These are phyloP conservation scores for Stylonectria norvegica DNA, from an alignment of 2,329 filamentous ascomycete genomes.

Conservation along the genomic window DNA sequence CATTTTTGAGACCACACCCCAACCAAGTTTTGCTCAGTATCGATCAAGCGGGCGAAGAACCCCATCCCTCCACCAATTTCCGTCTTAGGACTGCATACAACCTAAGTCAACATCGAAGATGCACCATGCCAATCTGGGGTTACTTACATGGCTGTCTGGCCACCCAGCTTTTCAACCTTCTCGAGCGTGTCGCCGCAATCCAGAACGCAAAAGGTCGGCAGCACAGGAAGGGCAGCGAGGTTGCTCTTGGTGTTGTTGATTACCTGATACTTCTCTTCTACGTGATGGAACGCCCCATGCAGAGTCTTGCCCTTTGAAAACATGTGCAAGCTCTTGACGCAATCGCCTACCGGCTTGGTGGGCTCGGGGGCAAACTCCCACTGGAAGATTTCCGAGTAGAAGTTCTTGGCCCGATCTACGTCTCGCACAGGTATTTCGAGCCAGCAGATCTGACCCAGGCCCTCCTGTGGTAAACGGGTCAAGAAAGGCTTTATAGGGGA, in stretches of 20 bases:
- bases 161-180: conserved; percentile 29
- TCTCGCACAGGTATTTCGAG: conserved; percentile 38
- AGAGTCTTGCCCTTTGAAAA: conserved; percentile 33
- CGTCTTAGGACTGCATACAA: conserved; percentile 32
- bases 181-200: conserved; percentile 32
- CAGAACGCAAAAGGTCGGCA: conserved; percentile 34
- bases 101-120: conserved; percentile 4
- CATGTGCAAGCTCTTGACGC: conserved; percentile 31
- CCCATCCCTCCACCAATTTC: conserved; percentile 34
- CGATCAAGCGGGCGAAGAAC: conserved; percentile 34
- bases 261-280: conserved; percentile 29
- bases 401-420: conserved; percentile 33
- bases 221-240: conserved; percentile 25
- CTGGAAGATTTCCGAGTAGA: conserved; percentile 36
- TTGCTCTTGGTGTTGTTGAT: conserved; percentile 25
- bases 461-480: conserved; percentile 14
- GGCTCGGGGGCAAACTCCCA: conserved; percentile 29
- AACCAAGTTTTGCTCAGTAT: conserved; percentile 38
- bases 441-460: conserved; percentile 36
- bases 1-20: conserved; percentile 33
- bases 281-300: conserved; percentile 34
- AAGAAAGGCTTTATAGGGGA: background rate
- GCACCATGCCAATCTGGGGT: background rate
- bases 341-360: conserved; percentile 14
- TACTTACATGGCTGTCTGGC: conserved; percentile 35